phyloP scores from a whole-genome alignment of 2,329 filamentous ascomycete species.

The Clarireedia sp. region DNA sequence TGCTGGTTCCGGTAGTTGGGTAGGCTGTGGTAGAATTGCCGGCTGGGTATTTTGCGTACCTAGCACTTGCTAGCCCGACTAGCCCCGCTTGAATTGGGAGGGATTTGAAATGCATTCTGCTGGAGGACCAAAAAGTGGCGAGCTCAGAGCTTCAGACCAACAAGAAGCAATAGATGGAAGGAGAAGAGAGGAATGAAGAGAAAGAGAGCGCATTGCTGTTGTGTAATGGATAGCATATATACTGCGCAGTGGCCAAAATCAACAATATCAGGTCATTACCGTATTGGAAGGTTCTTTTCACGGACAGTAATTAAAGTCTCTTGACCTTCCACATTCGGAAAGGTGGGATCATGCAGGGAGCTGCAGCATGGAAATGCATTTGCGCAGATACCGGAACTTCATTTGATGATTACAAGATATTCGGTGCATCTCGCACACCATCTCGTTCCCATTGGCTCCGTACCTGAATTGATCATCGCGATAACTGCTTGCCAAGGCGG shows the following conservation, averaged over 20 bases:
- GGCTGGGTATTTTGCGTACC: slow-evolving; percentile 18
- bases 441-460: slow-evolving; percentile 26
- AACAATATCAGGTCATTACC: background rate
- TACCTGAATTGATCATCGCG: slow-evolving; percentile 34
- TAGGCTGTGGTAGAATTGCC: slow-evolving; percentile 4
- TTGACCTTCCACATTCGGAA: slow-evolving; percentile 13
- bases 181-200: background rate
- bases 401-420: too few species aligned
- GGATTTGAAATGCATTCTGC: slow-evolving; percentile 1
- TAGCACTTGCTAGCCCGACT: background rate
- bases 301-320: background rate
- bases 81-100: background rate
- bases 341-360: slow-evolving; percentile 14
- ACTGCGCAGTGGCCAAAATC: background rate
- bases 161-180: background rate
- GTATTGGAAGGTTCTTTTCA: background rate
- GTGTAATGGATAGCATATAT: background rate
- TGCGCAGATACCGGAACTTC: too few species aligned
- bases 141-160: background rate
- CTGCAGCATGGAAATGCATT: too few species aligned
- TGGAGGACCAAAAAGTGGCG: background rate
- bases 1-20: background rate
- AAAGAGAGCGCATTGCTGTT: background rate
- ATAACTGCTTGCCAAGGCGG: slow-evolving; percentile 11
- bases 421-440: slow-evolving; percentile 23